These are phyloP conservation scores for Eucalyptus microcorys DNA, from an alignment of 345 rosid species.

Conservation along the genomic window DNA sequence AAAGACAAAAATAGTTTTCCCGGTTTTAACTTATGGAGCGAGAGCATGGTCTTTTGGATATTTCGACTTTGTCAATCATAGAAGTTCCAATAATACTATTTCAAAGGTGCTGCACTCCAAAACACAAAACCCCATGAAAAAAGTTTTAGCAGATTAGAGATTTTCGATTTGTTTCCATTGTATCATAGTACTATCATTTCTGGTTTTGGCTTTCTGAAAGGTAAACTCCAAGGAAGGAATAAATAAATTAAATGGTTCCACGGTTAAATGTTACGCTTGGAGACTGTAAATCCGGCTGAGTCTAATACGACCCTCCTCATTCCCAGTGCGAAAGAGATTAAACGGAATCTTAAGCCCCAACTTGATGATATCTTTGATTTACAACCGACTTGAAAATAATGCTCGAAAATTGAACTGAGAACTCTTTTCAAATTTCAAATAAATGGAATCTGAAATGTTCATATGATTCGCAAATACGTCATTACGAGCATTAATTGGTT, in stretches of 20 bases:
- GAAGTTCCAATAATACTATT: too few species aligned
- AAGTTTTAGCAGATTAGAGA: too few species aligned
- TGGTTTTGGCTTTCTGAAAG: not conserved
- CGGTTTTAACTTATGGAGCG: too few species aligned
- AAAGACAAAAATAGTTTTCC: too few species aligned
- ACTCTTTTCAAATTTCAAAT: too few species aligned
- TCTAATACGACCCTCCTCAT: not conserved
- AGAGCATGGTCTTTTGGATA: too few species aligned
- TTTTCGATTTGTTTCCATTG: too few species aligned
- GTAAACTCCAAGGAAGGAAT: not conserved
- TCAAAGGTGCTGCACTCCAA: too few species aligned
- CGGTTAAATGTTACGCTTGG: not conserved
- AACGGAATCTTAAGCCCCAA: not conserved
- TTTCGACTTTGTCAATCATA: too few species aligned
- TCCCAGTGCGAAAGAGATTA: not conserved
- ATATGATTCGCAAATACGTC: fast-evolving
- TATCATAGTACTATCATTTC: not conserved
- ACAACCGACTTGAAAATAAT: not conserved
- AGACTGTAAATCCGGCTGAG: not conserved
- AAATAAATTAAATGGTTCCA: not conserved
- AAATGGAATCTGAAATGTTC: too few species aligned
- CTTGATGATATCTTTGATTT: not conserved
- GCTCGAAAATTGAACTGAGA: not conserved
- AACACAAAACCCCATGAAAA: too few species aligned
- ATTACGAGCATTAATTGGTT: too few species aligned